Conservation (phyloP, 805 yeast species). For the Candida silvicultrix region DNA sequence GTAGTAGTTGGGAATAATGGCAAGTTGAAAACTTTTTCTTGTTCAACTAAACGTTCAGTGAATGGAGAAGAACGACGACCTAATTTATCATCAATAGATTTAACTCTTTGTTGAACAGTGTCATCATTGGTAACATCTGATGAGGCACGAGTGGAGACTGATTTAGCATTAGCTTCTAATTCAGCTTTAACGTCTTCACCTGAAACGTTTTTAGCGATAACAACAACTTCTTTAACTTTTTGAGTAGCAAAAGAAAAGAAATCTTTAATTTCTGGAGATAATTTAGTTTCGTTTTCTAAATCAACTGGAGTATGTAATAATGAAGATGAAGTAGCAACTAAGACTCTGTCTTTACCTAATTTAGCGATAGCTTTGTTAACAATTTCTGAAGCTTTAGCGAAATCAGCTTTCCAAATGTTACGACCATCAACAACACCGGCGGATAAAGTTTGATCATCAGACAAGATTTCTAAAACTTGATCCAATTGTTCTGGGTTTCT, state of each 20-base stretch:
- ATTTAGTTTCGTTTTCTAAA: slow-evolving; percentile 84
- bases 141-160: slow-evolving; percentile 77
- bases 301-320: slow-evolving; percentile 98
- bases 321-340: slow-evolving; percentile 94
- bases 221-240: slow-evolving; percentile 87
- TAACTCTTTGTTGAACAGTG: slow-evolving; percentile 82
- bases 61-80: slow-evolving; percentile 84
- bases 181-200: slow-evolving; percentile 74
- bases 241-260: slow-evolving; percentile 99
- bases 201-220: slow-evolving; percentile 80
- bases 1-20: slow-evolving; percentile 99
- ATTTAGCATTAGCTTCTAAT: slow-evolving; percentile 80
- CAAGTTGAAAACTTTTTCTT: slow-evolving; percentile 81
- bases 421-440: slow-evolving; percentile 99
- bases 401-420: slow-evolving; percentile 99
- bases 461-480: slow-evolving; percentile 62
- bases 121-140: slow-evolving; percentile 90
- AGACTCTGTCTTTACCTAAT: slow-evolving; percentile 80
- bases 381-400: slow-evolving; percentile 74
- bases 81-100: slow-evolving; percentile 66
- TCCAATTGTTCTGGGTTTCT: slow-evolving; percentile 96
- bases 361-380: slow-evolving; percentile 79
- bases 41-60: slow-evolving; percentile 81
- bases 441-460: slow-evolving; percentile 72
- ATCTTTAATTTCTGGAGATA: slow-evolving; percentile 86